A percentile compares a stretch with the other conserved stretches of the same genome.
phyloP scores from a whole-genome alignment of 2,329 filamentous ascomycete species.

The Alternaria brassicae region DNA sequence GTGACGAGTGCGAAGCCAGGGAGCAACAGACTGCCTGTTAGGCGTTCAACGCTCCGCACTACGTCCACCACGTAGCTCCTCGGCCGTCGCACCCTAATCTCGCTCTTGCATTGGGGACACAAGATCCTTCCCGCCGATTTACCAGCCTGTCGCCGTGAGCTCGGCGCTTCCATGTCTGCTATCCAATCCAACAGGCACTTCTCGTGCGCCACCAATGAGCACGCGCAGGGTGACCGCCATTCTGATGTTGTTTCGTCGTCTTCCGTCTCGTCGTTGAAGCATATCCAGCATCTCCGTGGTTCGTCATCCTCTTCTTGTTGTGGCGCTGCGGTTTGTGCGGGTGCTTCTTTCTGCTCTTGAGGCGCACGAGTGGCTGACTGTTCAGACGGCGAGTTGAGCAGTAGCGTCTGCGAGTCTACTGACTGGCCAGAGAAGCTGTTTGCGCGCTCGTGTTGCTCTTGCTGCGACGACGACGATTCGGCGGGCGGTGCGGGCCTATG shows the following conservation, averaged over 20 bases:
- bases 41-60: slow-evolving; percentile 65
- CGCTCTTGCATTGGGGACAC: slow-evolving; percentile 89
- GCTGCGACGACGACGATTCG: slow-evolving; percentile 25
- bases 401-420: slow-evolving; percentile 56
- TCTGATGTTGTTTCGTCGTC: slow-evolving; percentile 65
- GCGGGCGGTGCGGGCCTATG: slow-evolving; percentile 39
- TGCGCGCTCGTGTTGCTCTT: slow-evolving; percentile 33
- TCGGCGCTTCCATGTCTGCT: slow-evolving; percentile 78
- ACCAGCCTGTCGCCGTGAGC: slow-evolving; percentile 57
- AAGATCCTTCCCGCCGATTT: slow-evolving; percentile 65
- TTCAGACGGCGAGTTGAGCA: slow-evolving; percentile 48
- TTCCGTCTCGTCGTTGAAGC: slow-evolving; percentile 70
- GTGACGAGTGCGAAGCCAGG: slow-evolving; percentile 67
- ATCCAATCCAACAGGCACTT: slow-evolving; percentile 91
- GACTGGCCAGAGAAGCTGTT: slow-evolving; percentile 51
- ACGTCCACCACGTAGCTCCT: slow-evolving; percentile 74
- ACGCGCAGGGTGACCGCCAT: slow-evolving; percentile 91
- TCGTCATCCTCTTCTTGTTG: slow-evolving; percentile 44
- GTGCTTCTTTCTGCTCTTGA: slow-evolving; percentile 24
- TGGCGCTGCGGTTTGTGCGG: slow-evolving; percentile 14
- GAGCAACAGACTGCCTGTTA: slow-evolving; percentile 66
- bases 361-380: slow-evolving; percentile 20
- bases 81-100: slow-evolving; percentile 78
- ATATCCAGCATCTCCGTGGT: slow-evolving; percentile 71
- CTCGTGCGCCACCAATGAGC: slow-evolving; percentile 89